These are phyloP conservation scores for Thamnidium elegans DNA, from an alignment of 192 early-diverging fungal genomes.

Conservation along the genomic window DNA sequence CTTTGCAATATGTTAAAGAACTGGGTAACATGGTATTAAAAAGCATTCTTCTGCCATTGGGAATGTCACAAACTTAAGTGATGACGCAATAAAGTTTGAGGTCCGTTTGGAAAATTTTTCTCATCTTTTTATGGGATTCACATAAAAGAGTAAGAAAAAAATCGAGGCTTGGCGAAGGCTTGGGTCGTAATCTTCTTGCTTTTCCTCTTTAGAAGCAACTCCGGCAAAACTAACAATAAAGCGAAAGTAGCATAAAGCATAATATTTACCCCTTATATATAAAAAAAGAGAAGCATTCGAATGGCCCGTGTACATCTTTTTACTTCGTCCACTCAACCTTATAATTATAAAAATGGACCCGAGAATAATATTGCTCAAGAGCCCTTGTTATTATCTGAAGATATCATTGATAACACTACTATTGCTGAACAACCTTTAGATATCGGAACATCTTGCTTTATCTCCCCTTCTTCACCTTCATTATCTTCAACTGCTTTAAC, in stretches of 20 bases:
- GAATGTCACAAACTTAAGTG: too few species aligned
- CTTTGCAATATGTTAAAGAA: too few species aligned
- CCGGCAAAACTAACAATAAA: not conserved
- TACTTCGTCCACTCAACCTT: conserved; percentile 14
- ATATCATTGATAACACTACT: not conserved
- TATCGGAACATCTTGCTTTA: conserved; percentile 1
- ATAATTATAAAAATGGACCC: not conserved
- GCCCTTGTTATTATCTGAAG: not conserved
- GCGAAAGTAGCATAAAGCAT: too few species aligned
- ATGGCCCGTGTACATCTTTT: conserved; percentile 34
- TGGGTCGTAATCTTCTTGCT: conserved; percentile 11
- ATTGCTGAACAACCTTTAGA: conserved; percentile 16
- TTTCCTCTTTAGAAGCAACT: conserved; percentile 17
- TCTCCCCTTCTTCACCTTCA: not conserved
- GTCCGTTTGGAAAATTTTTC: too few species aligned
- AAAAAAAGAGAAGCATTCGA: not conserved
- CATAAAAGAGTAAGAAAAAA: not conserved
- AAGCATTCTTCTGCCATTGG: too few species aligned
- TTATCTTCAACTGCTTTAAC: conserved; percentile 17
- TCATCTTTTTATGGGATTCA: too few species aligned
- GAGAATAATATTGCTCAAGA: conserved; percentile 3
- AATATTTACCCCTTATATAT: too few species aligned
- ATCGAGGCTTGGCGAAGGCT: conserved; percentile 19
- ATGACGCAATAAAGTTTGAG: too few species aligned
- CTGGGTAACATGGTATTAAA: too few species aligned